These are phyloP conservation scores for Viola odorata DNA, from an alignment of 345 rosid species.

Conservation along the genomic window DNA sequence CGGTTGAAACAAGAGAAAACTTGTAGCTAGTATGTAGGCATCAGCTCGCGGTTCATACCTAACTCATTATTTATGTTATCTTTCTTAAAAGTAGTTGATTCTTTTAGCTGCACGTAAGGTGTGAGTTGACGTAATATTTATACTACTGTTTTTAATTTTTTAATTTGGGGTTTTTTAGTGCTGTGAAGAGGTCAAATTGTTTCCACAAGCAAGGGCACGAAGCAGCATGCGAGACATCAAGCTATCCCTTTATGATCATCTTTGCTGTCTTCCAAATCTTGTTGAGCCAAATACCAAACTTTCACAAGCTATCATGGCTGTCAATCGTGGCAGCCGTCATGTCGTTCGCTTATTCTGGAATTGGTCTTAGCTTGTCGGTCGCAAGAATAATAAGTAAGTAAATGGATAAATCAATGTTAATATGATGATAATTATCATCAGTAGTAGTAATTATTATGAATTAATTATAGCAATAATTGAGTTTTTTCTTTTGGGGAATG, in stretches of 20 bases:
- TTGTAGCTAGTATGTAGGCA: too few species aligned
- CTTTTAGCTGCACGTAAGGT: background rate
- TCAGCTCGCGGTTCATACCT: too few species aligned
- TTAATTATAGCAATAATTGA: too few species aligned
- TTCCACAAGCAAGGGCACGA: conserved; percentile 64
- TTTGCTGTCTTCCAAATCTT: conserved; percentile 65
- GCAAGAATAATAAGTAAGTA: conserved; percentile 41
- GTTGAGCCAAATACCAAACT: conserved; percentile 81
- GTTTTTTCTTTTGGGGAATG: background rate
- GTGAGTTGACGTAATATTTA: background rate
- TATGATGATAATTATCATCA: too few species aligned
- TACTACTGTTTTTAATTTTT: background rate
- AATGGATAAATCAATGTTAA: background rate
- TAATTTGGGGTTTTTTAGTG: conserved; percentile 35
- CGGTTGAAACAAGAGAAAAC: too few species aligned
- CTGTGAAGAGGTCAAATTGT: conserved; percentile 70
- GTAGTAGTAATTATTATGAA: too few species aligned
- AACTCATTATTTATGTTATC: too few species aligned
- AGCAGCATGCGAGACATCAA: conserved; percentile 46
- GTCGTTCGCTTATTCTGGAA: conserved; percentile 75
- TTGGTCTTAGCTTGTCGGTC: conserved; percentile 73
- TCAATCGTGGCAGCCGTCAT: conserved; percentile 76
- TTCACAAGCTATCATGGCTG: conserved; percentile 85
- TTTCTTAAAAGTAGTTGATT: background rate
- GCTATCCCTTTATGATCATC: conserved; percentile 55